Base-by-base conservation (phyloP, 768 basidiomycete genomes). In the Podaxis sp. region DNA sequence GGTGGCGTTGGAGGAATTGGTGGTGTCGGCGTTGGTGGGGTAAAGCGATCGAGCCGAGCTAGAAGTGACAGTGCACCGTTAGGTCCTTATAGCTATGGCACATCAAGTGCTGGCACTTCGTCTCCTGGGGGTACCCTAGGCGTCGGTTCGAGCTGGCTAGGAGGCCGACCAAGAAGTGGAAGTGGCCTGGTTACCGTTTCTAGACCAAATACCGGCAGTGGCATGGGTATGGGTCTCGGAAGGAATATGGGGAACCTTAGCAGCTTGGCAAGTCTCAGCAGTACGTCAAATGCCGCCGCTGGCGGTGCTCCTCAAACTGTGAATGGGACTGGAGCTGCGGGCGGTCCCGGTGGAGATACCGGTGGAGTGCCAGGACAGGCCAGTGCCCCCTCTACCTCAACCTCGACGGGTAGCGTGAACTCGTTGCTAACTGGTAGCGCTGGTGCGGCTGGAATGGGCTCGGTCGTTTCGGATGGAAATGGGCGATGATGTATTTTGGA, bases 11-110 rank as follows among this genome's bases (percentile, higher is more conserved):
- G 43, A 40, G 58, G 58, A 8, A 37, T 59, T 22, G 58, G 58
- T 29, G 22, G 22, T 9, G 58, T 40, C 12, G 53, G 60, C 72
- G 63, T 64, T 63, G 12, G 73, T 71, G 53, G 71, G 68, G 63
- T 80, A 73, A 80, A 79, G 70, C 69, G 77, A 53, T 68, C 38
- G 5, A 77, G 80, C 56, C 79, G 88, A n/a, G 87, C 87, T 36
- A 74, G 88, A 68, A 88, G 87, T 67, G 88, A 90, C 68, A 85
- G 83, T 36, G 75, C 88, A 17, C 88, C 88, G 41, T 72, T 90
- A 37, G 87, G 87, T 47, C 86, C 86, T 68, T 81, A 72, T 52
- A 22, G 50, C 40, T 58, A 60, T 38, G 36, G 36, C 33, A 52
- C 63, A 55, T 24, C 50, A 11, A 40, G 54, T 50, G 57, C 63